phyloP scores from a whole-genome alignment of 805 yeast genomes.

The Candida alai region DNA sequence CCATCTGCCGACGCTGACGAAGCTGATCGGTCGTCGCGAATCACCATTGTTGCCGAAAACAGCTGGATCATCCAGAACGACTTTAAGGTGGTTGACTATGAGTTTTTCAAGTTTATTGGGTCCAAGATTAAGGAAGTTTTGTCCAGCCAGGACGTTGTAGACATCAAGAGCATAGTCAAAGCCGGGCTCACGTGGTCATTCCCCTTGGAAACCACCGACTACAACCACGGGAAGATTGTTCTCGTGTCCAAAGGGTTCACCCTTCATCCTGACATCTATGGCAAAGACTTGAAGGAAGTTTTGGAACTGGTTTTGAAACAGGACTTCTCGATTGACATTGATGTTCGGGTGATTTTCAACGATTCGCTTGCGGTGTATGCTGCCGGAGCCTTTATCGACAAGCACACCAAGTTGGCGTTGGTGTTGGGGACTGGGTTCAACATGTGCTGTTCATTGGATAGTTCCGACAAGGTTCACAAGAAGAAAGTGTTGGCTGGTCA shows the following conservation, averaged over 20 bases:
- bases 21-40: constrained; percentile 18
- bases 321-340: constrained; percentile 23
- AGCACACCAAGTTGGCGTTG: constrained; percentile 43
- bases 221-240: constrained; percentile 43
- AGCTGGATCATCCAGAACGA: constrained; percentile 38
- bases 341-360: constrained; percentile 49
- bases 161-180: constrained; percentile 17
- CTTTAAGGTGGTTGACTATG: constrained; percentile 35
- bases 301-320: constrained; percentile 30
- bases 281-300: constrained; percentile 38
- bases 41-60: constrained; percentile 25
- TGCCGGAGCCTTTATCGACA: constrained; percentile 43
- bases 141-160: constrained; percentile 15
- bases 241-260: constrained; percentile 62
- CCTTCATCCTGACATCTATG: constrained; percentile 39
- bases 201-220: constrained; percentile 42
- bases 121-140: constrained; percentile 25
- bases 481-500: constrained; percentile 11
- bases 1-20: constrained; percentile 8
- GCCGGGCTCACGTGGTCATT: constrained; percentile 58
- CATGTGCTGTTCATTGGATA: constrained; percentile 40
- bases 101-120: constrained; percentile 44
- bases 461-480: constrained; percentile 13
- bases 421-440: constrained; percentile 72
- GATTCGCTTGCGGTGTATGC: constrained; percentile 65